Percentiles rank a stretch among this genome's conserved stretches.
These are phyloP conservation scores for Butyriboletus loyo DNA, from an alignment of 768 basidiomycete genomes.

Conservation along the genomic window DNA sequence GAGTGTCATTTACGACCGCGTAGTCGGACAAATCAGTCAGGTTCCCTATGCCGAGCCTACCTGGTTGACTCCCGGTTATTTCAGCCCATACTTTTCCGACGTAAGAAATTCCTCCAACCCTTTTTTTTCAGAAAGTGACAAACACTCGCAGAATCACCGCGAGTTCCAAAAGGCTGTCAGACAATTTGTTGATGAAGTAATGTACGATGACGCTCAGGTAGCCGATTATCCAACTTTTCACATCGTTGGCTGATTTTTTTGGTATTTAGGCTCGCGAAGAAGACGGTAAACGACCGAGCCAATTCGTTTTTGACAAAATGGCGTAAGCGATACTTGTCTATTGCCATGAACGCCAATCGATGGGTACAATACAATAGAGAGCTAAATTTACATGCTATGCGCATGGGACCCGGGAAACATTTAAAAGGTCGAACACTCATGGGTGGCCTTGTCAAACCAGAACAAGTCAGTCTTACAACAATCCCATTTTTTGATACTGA, in stretches of 20 bases:
- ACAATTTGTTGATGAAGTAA: slow-evolving; percentile 65
- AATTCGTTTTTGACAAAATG: slow-evolving; percentile 78
- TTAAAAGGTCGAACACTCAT: slow-evolving; percentile 73
- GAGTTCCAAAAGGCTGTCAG: slow-evolving; percentile 45
- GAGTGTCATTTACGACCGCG: slow-evolving; percentile 46
- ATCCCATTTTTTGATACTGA: neutral
- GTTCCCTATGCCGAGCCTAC: slow-evolving; percentile 90
- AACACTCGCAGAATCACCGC: slow-evolving; percentile 43
- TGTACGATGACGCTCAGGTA: slow-evolving; percentile 45
- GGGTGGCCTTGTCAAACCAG: slow-evolving; percentile 71
- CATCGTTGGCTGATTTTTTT: slow-evolving; percentile 12
- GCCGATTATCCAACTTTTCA: neutral
- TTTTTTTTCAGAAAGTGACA: slow-evolving; percentile 3
- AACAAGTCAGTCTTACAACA: slow-evolving; percentile 46
- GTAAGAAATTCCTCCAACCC: slow-evolving; percentile 30
- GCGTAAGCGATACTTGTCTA: slow-evolving; percentile 42
- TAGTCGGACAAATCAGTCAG: slow-evolving; percentile 57
- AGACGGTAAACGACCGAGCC: slow-evolving; percentile 84
- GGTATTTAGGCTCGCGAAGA: slow-evolving; percentile 61
- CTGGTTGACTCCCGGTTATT: slow-evolving; percentile 70
- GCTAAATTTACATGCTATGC: slow-evolving; percentile 81
- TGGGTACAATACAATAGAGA: slow-evolving; percentile 37
- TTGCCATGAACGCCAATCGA: neutral
- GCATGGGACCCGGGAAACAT: slow-evolving; percentile 87
- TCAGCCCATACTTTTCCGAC: slow-evolving; percentile 69